Evolutionary conservation across 2,329 filamentous ascomycete species (phyloP).

Genomic region (Byssothecium circinans): DNA sequence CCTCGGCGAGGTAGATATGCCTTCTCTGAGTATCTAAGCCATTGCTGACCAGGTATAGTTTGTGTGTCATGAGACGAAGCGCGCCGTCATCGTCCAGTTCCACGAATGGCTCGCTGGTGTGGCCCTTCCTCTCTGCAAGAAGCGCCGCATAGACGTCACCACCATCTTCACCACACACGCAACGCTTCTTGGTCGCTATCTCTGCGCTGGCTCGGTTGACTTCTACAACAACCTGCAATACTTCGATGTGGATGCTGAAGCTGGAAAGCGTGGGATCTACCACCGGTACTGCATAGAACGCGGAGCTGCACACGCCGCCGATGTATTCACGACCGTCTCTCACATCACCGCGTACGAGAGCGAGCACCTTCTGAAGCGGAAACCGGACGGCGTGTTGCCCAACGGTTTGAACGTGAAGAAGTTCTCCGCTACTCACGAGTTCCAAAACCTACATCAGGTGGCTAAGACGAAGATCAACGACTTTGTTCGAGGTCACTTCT

Average conservation of each 20-base stretch:
- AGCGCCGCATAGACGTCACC: conserved; percentile 91
- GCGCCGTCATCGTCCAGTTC: conserved; percentile 95
- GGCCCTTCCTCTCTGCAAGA: conserved; percentile 86
- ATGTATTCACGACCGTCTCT: conserved; percentile 98
- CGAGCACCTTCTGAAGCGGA: conserved; percentile 94
- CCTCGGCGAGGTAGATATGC: conserved; percentile 77
- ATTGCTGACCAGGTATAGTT: conserved; percentile 61
- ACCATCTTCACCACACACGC: conserved; percentile 99
- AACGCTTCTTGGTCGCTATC: conserved; percentile 90
- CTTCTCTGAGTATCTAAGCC: conserved; percentile 18
- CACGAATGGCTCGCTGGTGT: conserved; percentile 98
- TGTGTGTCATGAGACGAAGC: conserved; percentile 87
- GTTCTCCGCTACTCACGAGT: conserved; percentile 97
- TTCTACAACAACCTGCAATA: conserved; percentile 99
- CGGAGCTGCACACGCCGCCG: conserved; percentile 84
- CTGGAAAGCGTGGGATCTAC: conserved; percentile 97
- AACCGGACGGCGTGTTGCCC: conserved; percentile 92
- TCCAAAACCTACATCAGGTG: conserved; percentile 96
- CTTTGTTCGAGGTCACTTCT: conserved; percentile 97
- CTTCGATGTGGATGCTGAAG: conserved; percentile 95
- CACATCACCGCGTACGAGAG: conserved; percentile 99
- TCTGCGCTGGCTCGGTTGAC: conserved; percentile 95
- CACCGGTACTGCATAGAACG: conserved; percentile 98
- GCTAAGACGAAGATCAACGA: conserved; percentile 98
- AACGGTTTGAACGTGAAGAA: conserved; percentile 98